These are phyloP conservation scores for Simmondsia chinensis DNA, from an alignment of 148 eudicot species.

Conservation along the genomic window DNA sequence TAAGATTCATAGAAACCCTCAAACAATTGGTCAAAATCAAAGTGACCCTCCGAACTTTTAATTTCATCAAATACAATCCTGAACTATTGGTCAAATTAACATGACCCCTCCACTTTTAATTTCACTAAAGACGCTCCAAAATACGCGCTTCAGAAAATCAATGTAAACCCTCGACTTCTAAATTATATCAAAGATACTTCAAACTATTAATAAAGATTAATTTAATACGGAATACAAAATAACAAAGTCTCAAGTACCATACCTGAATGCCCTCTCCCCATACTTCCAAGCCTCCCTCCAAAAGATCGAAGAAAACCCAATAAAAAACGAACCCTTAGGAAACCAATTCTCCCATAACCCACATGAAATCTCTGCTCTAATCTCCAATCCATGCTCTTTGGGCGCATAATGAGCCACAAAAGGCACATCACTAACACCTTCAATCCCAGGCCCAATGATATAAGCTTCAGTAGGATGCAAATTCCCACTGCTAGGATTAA, in stretches of 20 bases:
- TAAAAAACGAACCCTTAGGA: conserved; percentile 46
- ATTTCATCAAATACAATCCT: no score
- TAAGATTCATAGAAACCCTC: no score
- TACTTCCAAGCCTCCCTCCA: conserved; percentile 99
- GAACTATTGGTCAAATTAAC: no score
- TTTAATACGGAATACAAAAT: no score
- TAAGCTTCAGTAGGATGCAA: conserved; percentile 92
- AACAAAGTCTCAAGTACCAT: conserved; percentile 92
- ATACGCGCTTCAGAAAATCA: no score
- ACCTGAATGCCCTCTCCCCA: conserved; percentile 91
- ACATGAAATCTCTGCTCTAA: conserved; percentile 47
- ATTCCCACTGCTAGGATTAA: conserved; percentile 93
- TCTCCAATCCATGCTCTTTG: conserved; percentile 74
- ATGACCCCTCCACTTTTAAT: no score
- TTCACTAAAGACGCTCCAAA: no score
- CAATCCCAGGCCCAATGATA: conserved; percentile 52
- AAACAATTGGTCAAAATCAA: no score
- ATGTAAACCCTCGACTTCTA: no score
- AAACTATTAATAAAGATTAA: no score
- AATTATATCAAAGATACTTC: no score
- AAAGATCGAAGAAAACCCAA: conserved; percentile 81
- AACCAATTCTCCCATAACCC: conserved; percentile 35
- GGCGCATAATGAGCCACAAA: conserved; percentile 92
- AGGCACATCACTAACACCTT: conserved; percentile 25
- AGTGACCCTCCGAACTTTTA: no score